These are phyloP conservation scores for Rostrohypoxylon terebratum DNA, from an alignment of 495 filamentous ascomycete species.

Conservation along the genomic window DNA sequence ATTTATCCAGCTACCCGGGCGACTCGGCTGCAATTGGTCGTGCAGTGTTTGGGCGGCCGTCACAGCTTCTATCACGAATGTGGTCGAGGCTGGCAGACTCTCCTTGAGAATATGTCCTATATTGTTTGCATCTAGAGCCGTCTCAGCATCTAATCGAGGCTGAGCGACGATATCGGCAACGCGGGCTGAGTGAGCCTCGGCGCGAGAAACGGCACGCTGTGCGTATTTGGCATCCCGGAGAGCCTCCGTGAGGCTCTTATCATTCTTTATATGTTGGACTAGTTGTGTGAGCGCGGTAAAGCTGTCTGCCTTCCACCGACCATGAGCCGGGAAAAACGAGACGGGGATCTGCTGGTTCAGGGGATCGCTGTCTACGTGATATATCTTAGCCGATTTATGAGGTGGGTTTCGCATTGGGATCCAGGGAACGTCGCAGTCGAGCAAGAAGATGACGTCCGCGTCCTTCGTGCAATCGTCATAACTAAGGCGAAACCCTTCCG, in stretches of 20 bases:
- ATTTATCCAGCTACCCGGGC: slow-evolving; percentile 54
- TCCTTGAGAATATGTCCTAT: slow-evolving; percentile 35
- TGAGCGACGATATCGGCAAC: slow-evolving; percentile 37
- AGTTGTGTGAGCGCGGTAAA: slow-evolving; percentile 54
- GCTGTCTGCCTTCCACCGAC: slow-evolving; percentile 54
- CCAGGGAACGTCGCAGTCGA: slow-evolving; percentile 84
- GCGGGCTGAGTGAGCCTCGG: slow-evolving; percentile 24
- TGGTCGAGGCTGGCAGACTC: slow-evolving; percentile 40
- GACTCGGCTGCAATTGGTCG: slow-evolving; percentile 46
- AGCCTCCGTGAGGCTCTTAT: slow-evolving; percentile 1
- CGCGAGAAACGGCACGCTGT: slow-evolving; percentile 23
- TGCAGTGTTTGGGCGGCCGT: slow-evolving; percentile 45
- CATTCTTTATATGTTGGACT: slow-evolving; percentile 37
- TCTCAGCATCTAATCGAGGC: slow-evolving; percentile 1
- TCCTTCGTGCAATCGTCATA: slow-evolving; percentile 71
- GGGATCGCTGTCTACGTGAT: slow-evolving; percentile 77
- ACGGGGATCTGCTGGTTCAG: slow-evolving; percentile 78
- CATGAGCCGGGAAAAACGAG: slow-evolving; percentile 53
- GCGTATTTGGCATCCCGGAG: slow-evolving; percentile 29
- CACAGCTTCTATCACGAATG: slow-evolving; percentile 53
- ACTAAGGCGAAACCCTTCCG: slow-evolving; percentile 73
- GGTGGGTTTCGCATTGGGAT: slow-evolving; percentile 67
- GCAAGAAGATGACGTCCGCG: slow-evolving; percentile 78
- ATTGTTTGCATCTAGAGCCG: slow-evolving; percentile 36
- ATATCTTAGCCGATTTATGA: slow-evolving; percentile 67